Percentiles rank a stretch among this genome's conserved stretches.
phyloP scores from a whole-genome alignment of 208 protist species.

The Wallacemonas sp. region DNA sequence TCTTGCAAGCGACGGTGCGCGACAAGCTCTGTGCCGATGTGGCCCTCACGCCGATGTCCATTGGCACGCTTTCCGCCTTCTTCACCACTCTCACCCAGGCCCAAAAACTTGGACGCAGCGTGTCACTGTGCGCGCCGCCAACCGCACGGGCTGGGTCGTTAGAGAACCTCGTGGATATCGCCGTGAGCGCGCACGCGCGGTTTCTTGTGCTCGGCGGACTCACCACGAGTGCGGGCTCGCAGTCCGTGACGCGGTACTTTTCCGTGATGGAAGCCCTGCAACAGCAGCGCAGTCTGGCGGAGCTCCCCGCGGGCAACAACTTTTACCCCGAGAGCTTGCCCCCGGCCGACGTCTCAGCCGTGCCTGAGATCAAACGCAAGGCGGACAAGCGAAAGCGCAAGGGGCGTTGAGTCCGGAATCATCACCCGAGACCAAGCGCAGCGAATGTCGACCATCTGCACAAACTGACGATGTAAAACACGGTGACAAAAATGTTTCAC shows the following conservation, averaged over 20 bases:
- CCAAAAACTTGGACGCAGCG: background rate
- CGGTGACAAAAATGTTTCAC: too few relatives aligned
- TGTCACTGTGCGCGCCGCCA: background rate
- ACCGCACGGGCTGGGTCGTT: background rate
- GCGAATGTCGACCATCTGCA: too few relatives aligned
- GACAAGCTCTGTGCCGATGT: slow-evolving; percentile 3
- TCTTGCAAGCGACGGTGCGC: background rate
- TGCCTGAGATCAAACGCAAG: slow-evolving; percentile 73
- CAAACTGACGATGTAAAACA: too few relatives aligned
- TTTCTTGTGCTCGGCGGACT: background rate
- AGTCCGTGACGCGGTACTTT: slow-evolving; percentile 1
- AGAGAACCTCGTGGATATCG: background rate
- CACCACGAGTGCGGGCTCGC: background rate
- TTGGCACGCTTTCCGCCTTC: slow-evolving; percentile 18
- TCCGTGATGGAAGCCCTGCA: background rate
- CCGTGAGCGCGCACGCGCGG: background rate
- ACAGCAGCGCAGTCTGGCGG: background rate
- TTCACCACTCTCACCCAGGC: background rate
- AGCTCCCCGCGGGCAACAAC: background rate
- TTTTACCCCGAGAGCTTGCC: slow-evolving; percentile 3
- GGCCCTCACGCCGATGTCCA: slow-evolving; percentile 4
- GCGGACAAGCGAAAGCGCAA: slow-evolving; percentile 78
- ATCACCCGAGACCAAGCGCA: too few relatives aligned
- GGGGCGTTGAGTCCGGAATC: slow-evolving; percentile 5
- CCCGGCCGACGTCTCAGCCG: slow-evolving; percentile 2